Percentiles rank a stretch among this genome's conserved stretches.
phyloP scores from a whole-genome alignment of 768 basidiomycete genomes.

The Termitomyces sp. region DNA sequence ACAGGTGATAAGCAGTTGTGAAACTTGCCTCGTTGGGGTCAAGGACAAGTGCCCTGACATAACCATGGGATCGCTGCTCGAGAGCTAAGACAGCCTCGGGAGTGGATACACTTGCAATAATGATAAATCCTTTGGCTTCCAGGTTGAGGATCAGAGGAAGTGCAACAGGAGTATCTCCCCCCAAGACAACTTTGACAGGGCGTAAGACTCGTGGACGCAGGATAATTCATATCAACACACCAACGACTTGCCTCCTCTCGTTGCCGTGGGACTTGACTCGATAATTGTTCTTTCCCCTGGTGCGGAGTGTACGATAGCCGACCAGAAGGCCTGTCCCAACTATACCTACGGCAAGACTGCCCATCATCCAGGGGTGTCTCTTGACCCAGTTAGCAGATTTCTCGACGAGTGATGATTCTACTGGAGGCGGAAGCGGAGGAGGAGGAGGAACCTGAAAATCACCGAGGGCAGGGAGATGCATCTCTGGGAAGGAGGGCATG shows the following conservation, averaged over 20 bases:
- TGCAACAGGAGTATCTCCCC: slow-evolving; percentile 70
- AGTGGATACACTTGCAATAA: slow-evolving; percentile 72
- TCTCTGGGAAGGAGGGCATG: slow-evolving; percentile 45
- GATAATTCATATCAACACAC: slow-evolving; percentile 32
- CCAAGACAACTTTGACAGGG: slow-evolving; percentile 21
- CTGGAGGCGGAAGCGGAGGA: slow-evolving; percentile 55
- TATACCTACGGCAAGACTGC: slow-evolving; percentile 47
- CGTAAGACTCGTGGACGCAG: not conserved
- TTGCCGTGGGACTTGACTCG: slow-evolving; percentile 40
- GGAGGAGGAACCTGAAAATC: slow-evolving; percentile 62
- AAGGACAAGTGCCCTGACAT: slow-evolving; percentile 74
- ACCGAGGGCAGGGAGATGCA: slow-evolving; percentile 58
- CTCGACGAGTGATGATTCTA: slow-evolving; percentile 39
- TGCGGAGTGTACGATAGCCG: slow-evolving; percentile 41
- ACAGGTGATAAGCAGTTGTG: not conserved
- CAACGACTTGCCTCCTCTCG: slow-evolving; percentile 65
- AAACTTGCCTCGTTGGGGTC: slow-evolving; percentile 66
- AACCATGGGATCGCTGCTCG: slow-evolving; percentile 66
- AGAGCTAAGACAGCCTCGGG: slow-evolving; percentile 59
- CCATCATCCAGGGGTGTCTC: slow-evolving; percentile 56
- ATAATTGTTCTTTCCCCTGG: slow-evolving; percentile 27
- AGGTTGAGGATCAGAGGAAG: slow-evolving; percentile 69
- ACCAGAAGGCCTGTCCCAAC: slow-evolving; percentile 58
- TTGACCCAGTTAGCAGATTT: slow-evolving; percentile 45
- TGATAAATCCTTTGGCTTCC: slow-evolving; percentile 76